Evolutionary conservation across 2,329 filamentous ascomycete species (phyloP).

Genomic region (Calcarisporium arbuscula): DNA sequence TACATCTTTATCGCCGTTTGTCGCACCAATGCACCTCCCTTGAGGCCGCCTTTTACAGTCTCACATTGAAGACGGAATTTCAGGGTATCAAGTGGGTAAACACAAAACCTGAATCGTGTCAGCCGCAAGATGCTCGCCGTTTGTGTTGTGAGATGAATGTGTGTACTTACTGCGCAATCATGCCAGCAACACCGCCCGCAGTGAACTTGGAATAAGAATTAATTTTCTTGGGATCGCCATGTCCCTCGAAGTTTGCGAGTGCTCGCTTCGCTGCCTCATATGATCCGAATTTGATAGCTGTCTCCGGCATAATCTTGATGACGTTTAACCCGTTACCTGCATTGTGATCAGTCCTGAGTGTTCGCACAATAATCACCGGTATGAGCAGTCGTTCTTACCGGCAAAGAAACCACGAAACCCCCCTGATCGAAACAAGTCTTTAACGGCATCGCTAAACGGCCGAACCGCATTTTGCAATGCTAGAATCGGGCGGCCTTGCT

Average conservation of each 20-base stretch:
- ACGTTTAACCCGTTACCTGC: slow-evolving; percentile 93
- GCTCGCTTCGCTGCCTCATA: slow-evolving; percentile 92
- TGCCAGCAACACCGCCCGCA: slow-evolving; percentile 84
- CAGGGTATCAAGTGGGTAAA: slow-evolving; percentile 87
- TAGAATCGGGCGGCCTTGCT: slow-evolving; percentile 59
- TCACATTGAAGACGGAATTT: slow-evolving; percentile 88
- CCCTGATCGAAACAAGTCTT: slow-evolving; percentile 77
- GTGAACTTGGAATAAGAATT: slow-evolving; percentile 82
- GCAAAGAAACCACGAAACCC: slow-evolving; percentile 88
- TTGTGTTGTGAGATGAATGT: too few relatives aligned
- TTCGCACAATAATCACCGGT: background rate
- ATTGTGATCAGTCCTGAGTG: background rate
- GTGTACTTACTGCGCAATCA: slow-evolving; percentile 73
- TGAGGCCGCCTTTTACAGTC: slow-evolving; percentile 77
- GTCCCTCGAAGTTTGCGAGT: slow-evolving; percentile 81
- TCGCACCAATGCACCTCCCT: slow-evolving; percentile 74
- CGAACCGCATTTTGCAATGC: slow-evolving; percentile 60
- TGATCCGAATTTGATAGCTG: slow-evolving; percentile 94
- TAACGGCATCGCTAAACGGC: slow-evolving; percentile 66
- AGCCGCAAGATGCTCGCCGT: slow-evolving; percentile 14
- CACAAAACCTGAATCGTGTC: slow-evolving; percentile 57
- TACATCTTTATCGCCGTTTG: slow-evolving; percentile 86
- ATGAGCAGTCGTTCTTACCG: slow-evolving; percentile 47
- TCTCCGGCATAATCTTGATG: slow-evolving; percentile 97
- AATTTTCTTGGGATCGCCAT: slow-evolving; percentile 73